A percentile compares a stretch with the other conserved stretches of the same genome.
phyloP scores from a whole-genome alignment of 148 eudicot species.

The Mesembryanthemum crystallinum region DNA sequence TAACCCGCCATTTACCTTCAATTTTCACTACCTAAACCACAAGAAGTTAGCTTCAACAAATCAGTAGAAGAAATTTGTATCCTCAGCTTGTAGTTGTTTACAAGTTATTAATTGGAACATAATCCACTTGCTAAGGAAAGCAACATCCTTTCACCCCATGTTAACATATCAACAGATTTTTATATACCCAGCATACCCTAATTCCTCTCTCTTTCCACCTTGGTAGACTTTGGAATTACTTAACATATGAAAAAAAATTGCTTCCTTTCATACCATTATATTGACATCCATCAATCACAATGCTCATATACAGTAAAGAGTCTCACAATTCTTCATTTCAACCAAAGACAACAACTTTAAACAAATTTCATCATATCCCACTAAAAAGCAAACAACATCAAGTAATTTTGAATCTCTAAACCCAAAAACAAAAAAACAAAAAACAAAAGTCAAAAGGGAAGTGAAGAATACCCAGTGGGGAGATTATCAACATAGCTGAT shows the following conservation, averaged over 20 bases:
- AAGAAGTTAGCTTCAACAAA: not conserved
- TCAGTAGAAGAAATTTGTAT: not conserved
- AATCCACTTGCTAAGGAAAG: not conserved
- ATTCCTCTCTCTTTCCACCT: not conserved
- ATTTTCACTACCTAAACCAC: not conserved
- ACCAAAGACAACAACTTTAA: not conserved
- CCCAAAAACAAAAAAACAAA: slow-evolving; percentile 7
- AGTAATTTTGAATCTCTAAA: not conserved
- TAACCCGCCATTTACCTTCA: not conserved
- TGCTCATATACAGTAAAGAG: not conserved
- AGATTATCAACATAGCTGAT: slow-evolving; percentile 67
- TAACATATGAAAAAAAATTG: too few relatives aligned
- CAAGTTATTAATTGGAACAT: not conserved
- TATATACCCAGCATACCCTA: not conserved
- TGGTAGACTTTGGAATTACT: too few relatives aligned
- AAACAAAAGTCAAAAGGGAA: not conserved
- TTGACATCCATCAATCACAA: not conserved
- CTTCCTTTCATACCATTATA: too few relatives aligned
- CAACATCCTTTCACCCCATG: not conserved
- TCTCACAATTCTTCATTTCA: not conserved
- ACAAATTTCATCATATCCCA: not conserved
- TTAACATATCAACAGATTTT: not conserved
- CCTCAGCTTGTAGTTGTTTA: not conserved
- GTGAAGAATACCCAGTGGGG: slow-evolving; percentile 55
- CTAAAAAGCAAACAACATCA: not conserved